These are phyloP conservation scores for Lagerstroemia speciosa DNA, from an alignment of 345 rosid genomes.

Conservation along the genomic window DNA sequence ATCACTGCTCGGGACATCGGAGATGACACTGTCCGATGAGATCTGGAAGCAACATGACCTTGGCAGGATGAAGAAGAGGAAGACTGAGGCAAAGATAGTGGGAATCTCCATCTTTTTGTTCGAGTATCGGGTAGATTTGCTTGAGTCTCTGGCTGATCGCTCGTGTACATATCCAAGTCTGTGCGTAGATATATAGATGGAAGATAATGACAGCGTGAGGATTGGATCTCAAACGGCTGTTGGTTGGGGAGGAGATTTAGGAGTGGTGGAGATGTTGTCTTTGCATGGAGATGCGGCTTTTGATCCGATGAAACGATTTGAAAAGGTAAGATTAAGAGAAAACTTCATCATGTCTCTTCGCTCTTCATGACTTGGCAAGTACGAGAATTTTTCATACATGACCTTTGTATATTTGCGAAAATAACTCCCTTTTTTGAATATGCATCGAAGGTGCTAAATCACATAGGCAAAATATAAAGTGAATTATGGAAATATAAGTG, in stretches of 20 bases:
- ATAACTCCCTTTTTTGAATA: too few relatives aligned
- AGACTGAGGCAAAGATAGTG: neutral
- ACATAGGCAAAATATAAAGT: too few relatives aligned
- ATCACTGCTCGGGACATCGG: constrained; percentile 19
- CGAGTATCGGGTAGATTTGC: neutral
- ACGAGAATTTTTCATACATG: too few relatives aligned
- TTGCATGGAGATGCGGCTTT: neutral
- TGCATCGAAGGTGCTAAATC: too few relatives aligned
- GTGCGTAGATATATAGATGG: neutral
- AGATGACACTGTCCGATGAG: neutral
- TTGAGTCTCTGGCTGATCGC: neutral
- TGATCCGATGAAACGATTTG: neutral
- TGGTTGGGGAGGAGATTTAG: neutral
- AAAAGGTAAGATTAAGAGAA: neutral
- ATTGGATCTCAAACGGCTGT: neutral
- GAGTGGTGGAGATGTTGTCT: neutral
- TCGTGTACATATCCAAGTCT: too few relatives aligned
- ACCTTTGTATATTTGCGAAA: too few relatives aligned
- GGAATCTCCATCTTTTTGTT: neutral
- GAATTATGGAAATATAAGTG: too few relatives aligned
- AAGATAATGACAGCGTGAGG: neutral
- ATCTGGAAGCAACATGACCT: neutral
- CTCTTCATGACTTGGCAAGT: too few relatives aligned
- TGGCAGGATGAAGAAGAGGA: neutral
- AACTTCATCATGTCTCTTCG: too few relatives aligned